phyloP scores from a whole-genome alignment of 306 rosid genomes.

The Inga laurina region DNA sequence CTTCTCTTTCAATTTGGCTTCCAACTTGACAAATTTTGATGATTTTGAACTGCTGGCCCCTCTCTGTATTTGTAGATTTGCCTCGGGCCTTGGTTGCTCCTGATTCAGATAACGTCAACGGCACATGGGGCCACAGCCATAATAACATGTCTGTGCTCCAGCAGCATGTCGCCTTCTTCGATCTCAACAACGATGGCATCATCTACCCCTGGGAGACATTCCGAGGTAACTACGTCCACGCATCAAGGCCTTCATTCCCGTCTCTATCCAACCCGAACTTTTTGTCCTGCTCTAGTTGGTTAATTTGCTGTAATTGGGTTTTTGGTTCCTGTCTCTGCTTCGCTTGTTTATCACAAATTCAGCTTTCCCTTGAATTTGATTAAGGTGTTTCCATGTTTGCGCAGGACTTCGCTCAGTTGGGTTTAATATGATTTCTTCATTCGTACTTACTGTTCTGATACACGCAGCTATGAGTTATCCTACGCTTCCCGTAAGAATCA shows the following conservation, averaged over 20 bases:
- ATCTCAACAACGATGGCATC: conserved; percentile 66
- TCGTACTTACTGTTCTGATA: conserved; percentile 40
- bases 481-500: conserved; percentile 67
- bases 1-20: not conserved
- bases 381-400: not conserved
- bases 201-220: conserved; percentile 76
- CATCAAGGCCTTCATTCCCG: too few species aligned
- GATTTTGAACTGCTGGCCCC: not conserved
- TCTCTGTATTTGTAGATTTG: conserved; percentile 42
- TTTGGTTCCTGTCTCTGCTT: not conserved
- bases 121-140: conserved; percentile 66
- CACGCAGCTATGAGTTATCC: conserved; percentile 59
- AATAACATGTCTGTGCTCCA: conserved; percentile 75
- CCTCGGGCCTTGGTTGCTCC: conserved; percentile 69
- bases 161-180: conserved; percentile 77
- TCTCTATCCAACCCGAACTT: too few species aligned
- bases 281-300: too few species aligned
- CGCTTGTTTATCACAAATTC: not conserved
- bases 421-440: conserved; percentile 56
- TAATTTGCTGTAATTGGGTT: not conserved
- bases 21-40: not conserved
- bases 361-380: not conserved
- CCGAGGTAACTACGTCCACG: conserved; percentile 37
- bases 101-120: conserved; percentile 65
- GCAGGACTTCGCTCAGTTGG: conserved; percentile 61